Evolutionary conservation across 371 early-diverging fungal species (phyloP).

Genomic region (Mucor ambiguus): DNA sequence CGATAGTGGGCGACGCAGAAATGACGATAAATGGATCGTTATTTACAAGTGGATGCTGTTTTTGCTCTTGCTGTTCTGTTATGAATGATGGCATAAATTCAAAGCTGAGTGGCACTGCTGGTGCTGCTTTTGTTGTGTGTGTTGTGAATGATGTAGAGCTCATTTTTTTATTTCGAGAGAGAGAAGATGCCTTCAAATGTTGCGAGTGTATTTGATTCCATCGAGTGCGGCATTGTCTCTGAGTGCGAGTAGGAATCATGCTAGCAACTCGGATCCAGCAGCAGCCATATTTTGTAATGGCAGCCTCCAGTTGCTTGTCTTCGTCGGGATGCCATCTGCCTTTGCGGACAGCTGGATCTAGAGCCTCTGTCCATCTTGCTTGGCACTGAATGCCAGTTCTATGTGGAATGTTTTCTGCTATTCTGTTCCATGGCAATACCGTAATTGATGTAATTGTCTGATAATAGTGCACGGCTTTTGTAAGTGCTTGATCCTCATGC

Average conservation of each 20-base stretch:
- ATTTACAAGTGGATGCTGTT: background rate
- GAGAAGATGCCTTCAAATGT: conserved; percentile 27
- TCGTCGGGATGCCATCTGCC: conserved; percentile 60
- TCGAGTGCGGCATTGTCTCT: conserved; percentile 60
- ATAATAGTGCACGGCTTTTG: conserved; percentile 4
- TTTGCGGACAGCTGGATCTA: conserved; percentile 57
- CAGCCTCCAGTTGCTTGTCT: conserved; percentile 44
- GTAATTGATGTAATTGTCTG: background rate
- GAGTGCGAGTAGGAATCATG: conserved; percentile 55
- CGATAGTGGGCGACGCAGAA: background rate
- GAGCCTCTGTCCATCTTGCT: conserved; percentile 63
- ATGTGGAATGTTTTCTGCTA: conserved; percentile 24
- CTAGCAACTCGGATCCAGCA: conserved; percentile 64
- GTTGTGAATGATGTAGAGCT: background rate
- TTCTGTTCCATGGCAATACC: conserved; percentile 25
- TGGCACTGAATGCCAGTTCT: conserved; percentile 62
- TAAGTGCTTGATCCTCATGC: conserved; percentile 12
- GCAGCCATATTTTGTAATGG: conserved; percentile 39
- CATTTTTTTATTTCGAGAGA: background rate
- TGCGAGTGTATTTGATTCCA: conserved; percentile 23
- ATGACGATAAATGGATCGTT: background rate
- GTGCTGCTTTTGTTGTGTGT: background rate
- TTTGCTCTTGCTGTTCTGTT: background rate
- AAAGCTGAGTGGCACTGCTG: background rate
- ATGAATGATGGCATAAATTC: background rate